Percentiles rank a stretch among this genome's conserved stretches.
Evolutionary conservation across 1,284 basidiomycete genomes (phyloP).

Genomic region (Tilletia caries): DNA sequence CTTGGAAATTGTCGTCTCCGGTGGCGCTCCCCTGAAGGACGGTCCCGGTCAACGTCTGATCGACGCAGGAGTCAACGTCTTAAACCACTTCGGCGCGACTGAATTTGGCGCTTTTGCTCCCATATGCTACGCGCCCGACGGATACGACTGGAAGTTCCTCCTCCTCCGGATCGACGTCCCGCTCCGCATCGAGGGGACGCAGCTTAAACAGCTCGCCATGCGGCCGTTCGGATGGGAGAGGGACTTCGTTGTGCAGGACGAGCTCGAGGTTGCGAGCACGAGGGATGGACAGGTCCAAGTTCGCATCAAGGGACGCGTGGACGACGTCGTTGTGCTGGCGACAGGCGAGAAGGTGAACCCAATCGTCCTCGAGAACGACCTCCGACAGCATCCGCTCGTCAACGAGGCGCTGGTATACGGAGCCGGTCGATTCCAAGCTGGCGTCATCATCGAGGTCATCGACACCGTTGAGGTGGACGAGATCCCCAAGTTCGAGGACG

Average conservation of each 20-base stretch:
- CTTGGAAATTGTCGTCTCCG: not conserved
- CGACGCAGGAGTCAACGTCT: not conserved
- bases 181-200: not conserved
- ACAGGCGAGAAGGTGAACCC: conserved; percentile 6
- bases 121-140: not conserved
- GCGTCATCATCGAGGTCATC: conserved; percentile 62
- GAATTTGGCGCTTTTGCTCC: not conserved
- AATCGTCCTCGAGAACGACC: not conserved
- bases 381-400: conserved; percentile 57
- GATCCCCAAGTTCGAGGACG: too few relatives aligned
- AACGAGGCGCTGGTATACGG: conserved; percentile 63
- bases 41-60: not conserved
- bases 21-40: not conserved
- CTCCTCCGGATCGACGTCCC: not conserved
- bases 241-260: not conserved
- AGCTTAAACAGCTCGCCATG: not conserved
- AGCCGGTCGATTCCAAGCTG: conserved; percentile 59
- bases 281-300: not conserved
- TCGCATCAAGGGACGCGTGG: not conserved
- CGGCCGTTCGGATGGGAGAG: not conserved
- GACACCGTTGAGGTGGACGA: too few relatives aligned
- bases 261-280: not conserved
- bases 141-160: not conserved
- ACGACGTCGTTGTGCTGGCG: conserved; percentile 1
- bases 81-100: conserved; percentile 12